Evolutionary conservation across 495 filamentous ascomycete genomes (phyloP), one percentile per base, ranked within the genome.

Genomic region (Penicillium riverlandense): DNA sequence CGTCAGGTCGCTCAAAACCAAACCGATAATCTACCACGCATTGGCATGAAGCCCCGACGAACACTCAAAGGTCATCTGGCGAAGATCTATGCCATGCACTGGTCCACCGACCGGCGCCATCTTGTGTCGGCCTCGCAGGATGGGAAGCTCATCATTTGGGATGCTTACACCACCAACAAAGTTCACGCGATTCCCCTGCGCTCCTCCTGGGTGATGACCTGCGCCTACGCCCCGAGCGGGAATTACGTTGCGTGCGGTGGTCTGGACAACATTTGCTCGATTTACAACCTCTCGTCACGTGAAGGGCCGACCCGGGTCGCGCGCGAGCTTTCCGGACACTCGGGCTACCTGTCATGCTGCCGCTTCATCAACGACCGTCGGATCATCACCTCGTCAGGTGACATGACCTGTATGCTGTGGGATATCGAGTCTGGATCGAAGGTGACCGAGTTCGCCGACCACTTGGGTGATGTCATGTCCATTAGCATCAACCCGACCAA

Each of bases 391-490:
- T 98, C 92, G 11, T 98, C 92, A 11, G 92, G 92, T 40, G 92
- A 98, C 59, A 98, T 98, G 94, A 98, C 92, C 38, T 98, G 92
- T 72, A 96, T 97, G 86, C 84, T 97, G 55, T 98, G 92, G 92
- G 92, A 98, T 76, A 88, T 98, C 40, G 92, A 98, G 65, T 91
- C 92, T 0, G 94, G 94, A 16, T 84, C 87, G 37, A 97, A 97
- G 75, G 86, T 96, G 11, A 95, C 90, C 54, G 92, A 98, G 66
- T 98, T 98, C 50, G 94, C 92, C 57, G 92, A 98, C 73, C 92
- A 98, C 61, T 75, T 98, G 16, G 92, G 92, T 63, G 92, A 98
- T 61, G 92, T 98, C 47, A 98, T 98, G 92, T 97, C 92, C 69
- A 87, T 98, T 65, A 97, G 94, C 77, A 88, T 98, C 73, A 97